Conservation (phyloP, 441 rosid genomes). For the Brassica hybrid region DNA sequence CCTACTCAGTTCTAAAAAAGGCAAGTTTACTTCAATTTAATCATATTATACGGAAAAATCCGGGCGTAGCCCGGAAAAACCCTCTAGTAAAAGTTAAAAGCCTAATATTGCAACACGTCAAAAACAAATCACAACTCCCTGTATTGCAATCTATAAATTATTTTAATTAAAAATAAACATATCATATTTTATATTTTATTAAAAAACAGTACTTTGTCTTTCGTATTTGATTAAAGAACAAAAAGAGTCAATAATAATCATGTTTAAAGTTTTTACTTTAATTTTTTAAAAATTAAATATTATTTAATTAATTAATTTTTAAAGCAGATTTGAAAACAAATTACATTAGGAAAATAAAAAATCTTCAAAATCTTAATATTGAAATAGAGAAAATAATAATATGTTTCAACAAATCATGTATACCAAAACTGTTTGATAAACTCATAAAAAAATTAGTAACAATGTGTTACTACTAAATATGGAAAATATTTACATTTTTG, state of each 20-base stretch:
- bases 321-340: background rate
- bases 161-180: background rate
- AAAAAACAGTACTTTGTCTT: background rate
- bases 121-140: background rate
- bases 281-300: background rate
- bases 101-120: too few relatives aligned
- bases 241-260: background rate
- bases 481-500: background rate
- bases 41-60: too few relatives aligned
- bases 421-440: background rate
- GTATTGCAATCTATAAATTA: background rate
- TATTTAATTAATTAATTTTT: background rate
- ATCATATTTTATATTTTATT: background rate
- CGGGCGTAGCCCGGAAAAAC: too few relatives aligned
- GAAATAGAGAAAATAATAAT: background rate
- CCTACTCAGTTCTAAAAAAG: too few relatives aligned
- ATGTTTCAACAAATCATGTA: background rate
- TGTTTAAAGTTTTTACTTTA: background rate
- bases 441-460: background rate
- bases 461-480: background rate
- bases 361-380: background rate
- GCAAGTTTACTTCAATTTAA: too few relatives aligned
- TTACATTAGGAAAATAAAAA: too few relatives aligned
- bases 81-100: too few relatives aligned
- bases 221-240: background rate